phyloP scores from a whole-genome alignment of 1,139 yeast species.

The Hyphopichia burtonii region DNA sequence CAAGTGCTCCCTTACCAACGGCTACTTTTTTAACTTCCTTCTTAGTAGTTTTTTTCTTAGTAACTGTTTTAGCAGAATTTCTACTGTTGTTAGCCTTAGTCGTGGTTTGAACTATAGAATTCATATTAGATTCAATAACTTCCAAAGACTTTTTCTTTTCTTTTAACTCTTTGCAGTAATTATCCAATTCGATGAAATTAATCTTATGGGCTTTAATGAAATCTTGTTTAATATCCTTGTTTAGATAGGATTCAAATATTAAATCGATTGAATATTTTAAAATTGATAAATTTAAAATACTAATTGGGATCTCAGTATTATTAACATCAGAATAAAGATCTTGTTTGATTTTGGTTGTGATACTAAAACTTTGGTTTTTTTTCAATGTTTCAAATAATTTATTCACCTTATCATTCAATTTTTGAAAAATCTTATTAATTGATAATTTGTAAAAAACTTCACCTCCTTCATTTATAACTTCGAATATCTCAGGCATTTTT shows the following conservation, averaged over 20 bases:
- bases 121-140: conserved; percentile 27
- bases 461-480: conserved; percentile 45
- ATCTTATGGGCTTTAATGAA: conserved; percentile 11
- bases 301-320: conserved; percentile 22
- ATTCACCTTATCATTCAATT: conserved; percentile 29
- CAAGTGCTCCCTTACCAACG: conserved; percentile 60
- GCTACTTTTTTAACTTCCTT: conserved; percentile 39
- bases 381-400: conserved; percentile 25
- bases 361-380: conserved; percentile 3
- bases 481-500: conserved; percentile 46
- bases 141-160: conserved; percentile 26
- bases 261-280: conserved; percentile 28
- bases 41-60: conserved; percentile 20
- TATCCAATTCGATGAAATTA: conserved; percentile 30
- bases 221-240: conserved; percentile 14
- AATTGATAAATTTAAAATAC: conserved; percentile 24
- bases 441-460: conserved; percentile 50
- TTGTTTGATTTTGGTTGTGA: conserved; percentile 4
- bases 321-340: conserved; percentile 7
- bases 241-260: conserved; percentile 27
- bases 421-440: conserved; percentile 26
- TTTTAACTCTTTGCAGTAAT: conserved; percentile 27
- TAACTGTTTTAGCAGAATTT: conserved; percentile 10
- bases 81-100: conserved; percentile 17
- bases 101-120: conserved; percentile 18